Conservation (phyloP, 1,284 basidiomycete species). For the Hymenochaete sp. region DNA sequence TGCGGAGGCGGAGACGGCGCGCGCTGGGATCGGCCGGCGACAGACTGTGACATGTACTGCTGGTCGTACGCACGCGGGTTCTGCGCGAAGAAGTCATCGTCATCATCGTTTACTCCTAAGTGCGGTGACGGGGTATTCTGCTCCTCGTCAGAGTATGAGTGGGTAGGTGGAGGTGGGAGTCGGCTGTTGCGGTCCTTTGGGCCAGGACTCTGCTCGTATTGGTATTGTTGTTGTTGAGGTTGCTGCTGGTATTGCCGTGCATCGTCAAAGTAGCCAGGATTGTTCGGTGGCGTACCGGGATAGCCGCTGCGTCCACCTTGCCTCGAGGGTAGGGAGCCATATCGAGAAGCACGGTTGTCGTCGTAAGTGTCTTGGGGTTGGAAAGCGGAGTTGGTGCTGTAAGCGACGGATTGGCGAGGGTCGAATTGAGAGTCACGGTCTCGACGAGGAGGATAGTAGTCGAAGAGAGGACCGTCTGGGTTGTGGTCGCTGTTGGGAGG, state of each 20-base stretch:
- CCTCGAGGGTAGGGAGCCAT: slow-evolving; percentile 11
- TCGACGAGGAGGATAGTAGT: slow-evolving; percentile 13
- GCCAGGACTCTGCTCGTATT: too few species aligned
- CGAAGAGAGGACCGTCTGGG: slow-evolving; percentile 16
- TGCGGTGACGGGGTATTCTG: slow-evolving; percentile 14
- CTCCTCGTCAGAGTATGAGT: slow-evolving; percentile 16
- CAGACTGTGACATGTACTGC: slow-evolving; percentile 12
- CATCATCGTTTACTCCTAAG: slow-evolving; percentile 15
- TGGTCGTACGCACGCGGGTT: slow-evolving; percentile 15
- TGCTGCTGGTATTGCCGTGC: slow-evolving; percentile 10
- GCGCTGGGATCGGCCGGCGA: slow-evolving; percentile 12
- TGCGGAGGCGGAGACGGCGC: slow-evolving; percentile 35
- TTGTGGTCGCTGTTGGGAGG: slow-evolving; percentile 5
- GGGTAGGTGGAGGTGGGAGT: slow-evolving; percentile 5
- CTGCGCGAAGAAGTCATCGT: slow-evolving; percentile 35
- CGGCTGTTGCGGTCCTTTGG: too few species aligned
- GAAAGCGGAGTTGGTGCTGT: slow-evolving; percentile 7
- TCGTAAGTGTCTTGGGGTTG: slow-evolving; percentile 7
- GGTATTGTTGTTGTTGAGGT: too few species aligned
- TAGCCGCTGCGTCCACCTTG: background rate
- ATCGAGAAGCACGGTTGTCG: slow-evolving; percentile 1
- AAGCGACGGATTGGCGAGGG: slow-evolving; percentile 7
- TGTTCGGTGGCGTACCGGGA: slow-evolving; percentile 12
- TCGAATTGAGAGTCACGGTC: slow-evolving; percentile 5
- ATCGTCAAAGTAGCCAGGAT: slow-evolving; percentile 10